These are phyloP conservation scores for Boletus reticuloceps DNA, from an alignment of 768 basidiomycete genomes.

Conservation along the genomic window DNA sequence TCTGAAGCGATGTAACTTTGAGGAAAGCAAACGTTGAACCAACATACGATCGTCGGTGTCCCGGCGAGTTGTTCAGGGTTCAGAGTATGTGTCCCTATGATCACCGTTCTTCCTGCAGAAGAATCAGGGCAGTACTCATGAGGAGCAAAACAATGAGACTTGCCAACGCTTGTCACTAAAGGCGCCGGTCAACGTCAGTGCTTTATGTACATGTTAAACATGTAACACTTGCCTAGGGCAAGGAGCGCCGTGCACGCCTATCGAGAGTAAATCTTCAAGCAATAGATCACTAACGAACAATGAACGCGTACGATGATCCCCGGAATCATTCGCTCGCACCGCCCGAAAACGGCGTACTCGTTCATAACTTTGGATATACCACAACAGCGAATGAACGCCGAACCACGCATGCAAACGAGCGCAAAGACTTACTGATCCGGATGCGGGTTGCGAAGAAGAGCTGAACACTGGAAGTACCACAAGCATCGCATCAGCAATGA, in stretches of 20 bases:
- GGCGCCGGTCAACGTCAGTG: background rate
- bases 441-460: conserved; percentile 7
- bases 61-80: background rate
- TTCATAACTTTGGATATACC: background rate
- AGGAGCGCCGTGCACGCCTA: conserved; percentile 1
- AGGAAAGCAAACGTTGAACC: no score
- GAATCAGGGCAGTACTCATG: background rate
- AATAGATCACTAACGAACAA: background rate
- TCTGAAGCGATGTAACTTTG: background rate
- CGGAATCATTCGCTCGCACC: background rate
- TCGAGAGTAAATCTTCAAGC: background rate
- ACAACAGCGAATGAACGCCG: background rate
- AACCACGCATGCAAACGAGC: background rate
- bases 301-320: background rate
- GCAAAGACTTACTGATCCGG: background rate
- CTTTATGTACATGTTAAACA: background rate
- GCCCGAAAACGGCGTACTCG: background rate
- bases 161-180: conserved; percentile 1
- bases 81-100: background rate
- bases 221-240: background rate
- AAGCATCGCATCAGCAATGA: no score
- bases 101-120: background rate
- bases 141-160: background rate
- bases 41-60: background rate
- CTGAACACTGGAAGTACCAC: background rate